Evolutionary conservation across 2,329 filamentous ascomycete species (phyloP), one percentile per base, ranked within the genome.

Genomic region (Dactylellina leptospora): DNA sequence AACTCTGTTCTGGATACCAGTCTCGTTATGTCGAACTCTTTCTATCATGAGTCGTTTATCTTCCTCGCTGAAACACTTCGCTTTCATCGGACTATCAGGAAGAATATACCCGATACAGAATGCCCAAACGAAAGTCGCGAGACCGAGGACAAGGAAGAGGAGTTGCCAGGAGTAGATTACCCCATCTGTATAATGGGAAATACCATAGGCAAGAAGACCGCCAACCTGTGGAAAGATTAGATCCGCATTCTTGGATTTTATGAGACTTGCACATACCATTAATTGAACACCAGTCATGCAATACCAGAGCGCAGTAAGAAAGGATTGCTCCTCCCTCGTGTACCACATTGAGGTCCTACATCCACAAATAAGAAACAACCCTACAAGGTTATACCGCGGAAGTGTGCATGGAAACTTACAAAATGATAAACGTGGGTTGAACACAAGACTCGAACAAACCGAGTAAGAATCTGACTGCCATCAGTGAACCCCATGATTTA

Each of bases 251-350:
- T n/a, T n/a, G n/a, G n/a, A n/a, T n/a, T n/a, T n/a, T n/a, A n/a
- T n/a, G n/a, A n/a, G n/a, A n/a, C n/a, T n/a, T n/a, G n/a, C n/a
- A n/a, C n/a, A n/a, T n/a, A n/a, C n/a, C n/a, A n/a, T n/a, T n/a
- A n/a, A n/a, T n/a, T n/a, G n/a, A n/a, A n/a, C n/a, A 1, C 89
- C 88, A 77, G 91, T 91, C 87, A 90, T 91, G 86, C 90, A 90
- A 78, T 89, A 88, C 88, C 88, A 91, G 78, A 87, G 90, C 0
- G 87, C 88, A 2, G 90, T 87, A 3, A 86, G 84, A 0, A 84
- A 79, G 0, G 87, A 84, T 76, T 91, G 89, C 75, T 91, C 88
- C 61, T 88, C 84, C 30, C 87, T 83, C 70, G 85, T 86, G 78
- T 91, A 91, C 88, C 88, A 91, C 82, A 89, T 89, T n/a, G n/a